Percentiles rank a stretch among this genome's conserved stretches.
phyloP scores from a whole-genome alignment of 2,329 filamentous ascomycete species.

The Cladophialophora exuberans region DNA sequence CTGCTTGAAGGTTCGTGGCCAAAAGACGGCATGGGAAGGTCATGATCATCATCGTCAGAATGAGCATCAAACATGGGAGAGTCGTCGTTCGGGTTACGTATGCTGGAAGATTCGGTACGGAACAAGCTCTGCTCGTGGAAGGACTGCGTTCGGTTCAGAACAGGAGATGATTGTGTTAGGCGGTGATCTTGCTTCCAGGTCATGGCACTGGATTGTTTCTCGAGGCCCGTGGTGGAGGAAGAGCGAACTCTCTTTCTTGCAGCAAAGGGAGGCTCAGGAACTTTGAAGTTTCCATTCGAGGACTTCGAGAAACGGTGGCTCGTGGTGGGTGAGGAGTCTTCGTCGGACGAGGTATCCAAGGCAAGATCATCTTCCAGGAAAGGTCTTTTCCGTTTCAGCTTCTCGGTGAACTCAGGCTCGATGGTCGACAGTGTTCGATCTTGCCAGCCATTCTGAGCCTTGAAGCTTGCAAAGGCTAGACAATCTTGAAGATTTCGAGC shows the following conservation, averaged over 20 bases:
- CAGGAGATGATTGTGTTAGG: slow-evolving; percentile 83
- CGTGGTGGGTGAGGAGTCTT: slow-evolving; percentile 68
- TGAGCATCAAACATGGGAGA: slow-evolving; percentile 39
- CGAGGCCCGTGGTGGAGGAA: slow-evolving; percentile 65
- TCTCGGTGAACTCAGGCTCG: slow-evolving; percentile 80
- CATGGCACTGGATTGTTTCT: slow-evolving; percentile 49
- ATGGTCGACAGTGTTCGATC: slow-evolving; percentile 83
- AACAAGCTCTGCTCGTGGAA: slow-evolving; percentile 78
- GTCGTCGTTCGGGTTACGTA: slow-evolving; percentile 49
- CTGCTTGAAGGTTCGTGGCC: slow-evolving; percentile 46
- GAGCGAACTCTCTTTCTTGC: slow-evolving; percentile 68
- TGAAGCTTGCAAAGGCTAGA: slow-evolving; percentile 93
- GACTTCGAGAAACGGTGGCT: slow-evolving; percentile 31
- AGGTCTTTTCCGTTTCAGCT: slow-evolving; percentile 72
- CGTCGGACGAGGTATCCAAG: slow-evolving; percentile 84
- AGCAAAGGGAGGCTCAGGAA: slow-evolving; percentile 53
- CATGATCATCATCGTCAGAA: slow-evolving; percentile 76
- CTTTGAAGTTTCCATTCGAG: slow-evolving; percentile 44
- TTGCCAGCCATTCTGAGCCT: slow-evolving; percentile 94
- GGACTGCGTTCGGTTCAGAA: slow-evolving; percentile 67
- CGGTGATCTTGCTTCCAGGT: slow-evolving; percentile 79
- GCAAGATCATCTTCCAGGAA: slow-evolving; percentile 74
- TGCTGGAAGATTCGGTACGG: slow-evolving; percentile 70
- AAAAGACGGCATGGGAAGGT: slow-evolving; percentile 77
- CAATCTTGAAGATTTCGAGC: slow-evolving; percentile 90